phyloP scores from a whole-genome alignment of 2,329 filamentous ascomycete species.

The Parastagonospora avenae region DNA sequence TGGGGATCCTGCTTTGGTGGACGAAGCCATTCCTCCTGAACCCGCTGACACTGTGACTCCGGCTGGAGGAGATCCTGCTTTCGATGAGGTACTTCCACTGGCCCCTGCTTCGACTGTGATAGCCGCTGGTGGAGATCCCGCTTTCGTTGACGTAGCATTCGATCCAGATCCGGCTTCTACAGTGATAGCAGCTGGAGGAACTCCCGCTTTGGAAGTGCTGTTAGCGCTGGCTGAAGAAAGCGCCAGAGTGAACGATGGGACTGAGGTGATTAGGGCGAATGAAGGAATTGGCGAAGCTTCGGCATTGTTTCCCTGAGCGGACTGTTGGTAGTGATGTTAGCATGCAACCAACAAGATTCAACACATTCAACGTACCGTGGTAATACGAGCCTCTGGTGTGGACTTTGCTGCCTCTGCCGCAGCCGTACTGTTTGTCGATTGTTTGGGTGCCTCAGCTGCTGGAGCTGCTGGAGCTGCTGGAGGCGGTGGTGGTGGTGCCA shows the following conservation, averaged over 20 bases:
- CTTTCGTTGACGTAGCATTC: neutral
- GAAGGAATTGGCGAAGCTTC: neutral
- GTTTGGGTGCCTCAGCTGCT: neutral
- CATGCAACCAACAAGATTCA: neutral
- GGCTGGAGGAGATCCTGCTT: neutral
- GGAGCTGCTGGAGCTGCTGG: neutral
- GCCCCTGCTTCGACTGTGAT: conserved; percentile 5
- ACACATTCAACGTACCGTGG: conserved; percentile 15
- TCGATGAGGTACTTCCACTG: neutral
- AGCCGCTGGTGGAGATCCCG: neutral
- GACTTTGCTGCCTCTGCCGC: neutral
- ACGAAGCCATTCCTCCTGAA: neutral
- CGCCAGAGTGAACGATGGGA: neutral
- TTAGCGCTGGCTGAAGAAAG: neutral
- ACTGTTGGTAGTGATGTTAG: neutral
- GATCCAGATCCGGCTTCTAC: neutral
- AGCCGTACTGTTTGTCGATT: neutral
- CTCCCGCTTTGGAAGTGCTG: neutral
- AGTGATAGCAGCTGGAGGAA: neutral
- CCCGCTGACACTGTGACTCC: too few species aligned
- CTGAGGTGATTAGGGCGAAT: neutral
- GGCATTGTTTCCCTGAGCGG: neutral
- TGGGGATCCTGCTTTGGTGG: neutral
- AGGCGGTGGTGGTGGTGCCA: neutral
- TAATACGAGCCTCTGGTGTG: conserved; percentile 7